Conservation (phyloP, 2,329 filamentous ascomycete species). For the Claviceps citrina region DNA sequence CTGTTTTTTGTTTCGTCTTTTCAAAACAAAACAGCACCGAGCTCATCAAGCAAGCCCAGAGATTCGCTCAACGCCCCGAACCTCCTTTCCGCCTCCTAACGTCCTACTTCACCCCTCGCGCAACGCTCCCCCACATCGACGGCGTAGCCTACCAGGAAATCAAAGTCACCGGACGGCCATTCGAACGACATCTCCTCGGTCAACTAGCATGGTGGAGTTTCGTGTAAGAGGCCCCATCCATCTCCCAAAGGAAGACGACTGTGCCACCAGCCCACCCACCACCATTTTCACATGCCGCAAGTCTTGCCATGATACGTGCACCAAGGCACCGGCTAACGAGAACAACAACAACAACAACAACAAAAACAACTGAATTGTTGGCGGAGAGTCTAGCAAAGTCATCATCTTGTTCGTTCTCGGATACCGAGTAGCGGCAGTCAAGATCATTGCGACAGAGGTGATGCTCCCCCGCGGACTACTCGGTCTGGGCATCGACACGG, state of each 20-base stretch:
- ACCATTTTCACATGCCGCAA: too few species aligned
- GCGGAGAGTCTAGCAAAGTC: slow-evolving; percentile 23
- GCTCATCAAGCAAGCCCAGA: slow-evolving; percentile 51
- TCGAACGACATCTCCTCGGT: slow-evolving; percentile 52
- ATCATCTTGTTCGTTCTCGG: slow-evolving; percentile 48
- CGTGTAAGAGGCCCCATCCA: slow-evolving; percentile 28
- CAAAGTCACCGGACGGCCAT: slow-evolving; percentile 57
- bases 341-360: too few species aligned
- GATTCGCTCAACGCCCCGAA: slow-evolving; percentile 30
- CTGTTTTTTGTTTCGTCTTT: too few species aligned
- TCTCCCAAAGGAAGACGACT: too few species aligned
- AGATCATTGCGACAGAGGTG: slow-evolving; percentile 51
- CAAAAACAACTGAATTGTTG: too few species aligned
- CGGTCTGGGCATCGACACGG: slow-evolving; percentile 52
- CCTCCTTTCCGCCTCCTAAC: slow-evolving; percentile 23
- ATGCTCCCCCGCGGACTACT: slow-evolving; percentile 58
- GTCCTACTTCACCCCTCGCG: slow-evolving; percentile 31
- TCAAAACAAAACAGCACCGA: slow-evolving; percentile 43
- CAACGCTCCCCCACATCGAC: slow-evolving; percentile 45
- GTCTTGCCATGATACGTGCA: too few species aligned
- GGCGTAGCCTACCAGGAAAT: slow-evolving; percentile 50
- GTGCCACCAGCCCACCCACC: too few species aligned
- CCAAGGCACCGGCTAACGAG: too few species aligned
- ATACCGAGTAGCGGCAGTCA: slow-evolving; percentile 53
- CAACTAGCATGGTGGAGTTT: slow-evolving; percentile 53